A percentile compares a stretch with the other conserved stretches of the same genome.
phyloP scores from a whole-genome alignment of 2,329 filamentous ascomycete genomes.

The Pseudopyricularia cyperi region DNA sequence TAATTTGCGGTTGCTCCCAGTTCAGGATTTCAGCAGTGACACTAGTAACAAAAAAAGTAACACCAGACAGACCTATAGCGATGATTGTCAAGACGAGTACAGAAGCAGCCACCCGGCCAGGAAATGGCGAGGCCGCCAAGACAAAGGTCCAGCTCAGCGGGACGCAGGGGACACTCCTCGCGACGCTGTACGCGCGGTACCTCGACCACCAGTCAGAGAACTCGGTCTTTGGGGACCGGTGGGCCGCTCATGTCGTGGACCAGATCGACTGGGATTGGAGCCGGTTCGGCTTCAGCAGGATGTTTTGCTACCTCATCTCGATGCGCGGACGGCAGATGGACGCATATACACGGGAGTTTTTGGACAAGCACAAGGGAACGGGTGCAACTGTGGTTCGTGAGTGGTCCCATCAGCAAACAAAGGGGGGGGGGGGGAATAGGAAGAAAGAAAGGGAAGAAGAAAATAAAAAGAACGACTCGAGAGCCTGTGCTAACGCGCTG shows the following conservation, averaged over 20 bases:
- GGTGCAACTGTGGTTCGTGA: conserved; percentile 3
- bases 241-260: conserved; percentile 3
- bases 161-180: conserved; percentile 12
- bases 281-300: not conserved
- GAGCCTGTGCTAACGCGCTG: not conserved
- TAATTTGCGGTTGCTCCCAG: too few species aligned
- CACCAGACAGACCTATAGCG: not conserved
- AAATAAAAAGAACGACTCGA: too few species aligned
- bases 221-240: conserved; percentile 2
- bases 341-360: not conserved
- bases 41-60: too few species aligned
- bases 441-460: not conserved
- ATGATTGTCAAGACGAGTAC: not conserved
- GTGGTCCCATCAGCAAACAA: not conserved
- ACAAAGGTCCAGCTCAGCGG: conserved; percentile 10
- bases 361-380: conserved; percentile 2
- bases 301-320: conserved; percentile 1
- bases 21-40: too few species aligned
- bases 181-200: conserved; percentile 5
- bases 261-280: conserved; percentile 4
- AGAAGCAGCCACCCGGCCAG: not conserved
- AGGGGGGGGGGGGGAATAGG: not conserved
- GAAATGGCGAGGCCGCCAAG: not conserved
- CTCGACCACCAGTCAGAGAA: not conserved
- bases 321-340: conserved; percentile 1